phyloP scores from a whole-genome alignment of 192 early-diverging fungal species.

The Glomus cerebriforme region DNA sequence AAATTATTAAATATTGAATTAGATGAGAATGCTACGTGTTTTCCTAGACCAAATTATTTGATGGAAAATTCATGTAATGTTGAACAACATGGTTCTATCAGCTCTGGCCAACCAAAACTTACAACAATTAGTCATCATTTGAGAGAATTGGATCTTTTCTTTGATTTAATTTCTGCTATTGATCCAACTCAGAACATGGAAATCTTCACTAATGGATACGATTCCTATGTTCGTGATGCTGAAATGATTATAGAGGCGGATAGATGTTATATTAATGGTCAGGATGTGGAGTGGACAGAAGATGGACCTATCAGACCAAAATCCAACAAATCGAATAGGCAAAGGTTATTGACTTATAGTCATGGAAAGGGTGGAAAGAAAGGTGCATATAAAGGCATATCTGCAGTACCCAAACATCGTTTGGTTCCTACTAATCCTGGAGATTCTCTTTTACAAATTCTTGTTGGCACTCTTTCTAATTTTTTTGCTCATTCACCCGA shows the following conservation, averaged over 20 bases:
- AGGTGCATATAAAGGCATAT: constrained; percentile 39
- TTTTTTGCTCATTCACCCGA: constrained; percentile 88
- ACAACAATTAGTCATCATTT: constrained; percentile 58
- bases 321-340: constrained; percentile 36
- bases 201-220: constrained; percentile 57
- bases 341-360: constrained; percentile 32
- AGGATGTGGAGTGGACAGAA: constrained; percentile 35
- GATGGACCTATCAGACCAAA: constrained; percentile 36
- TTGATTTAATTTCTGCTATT: constrained; percentile 55
- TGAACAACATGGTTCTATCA: not conserved
- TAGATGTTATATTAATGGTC: constrained; percentile 50
- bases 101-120: constrained; percentile 22
- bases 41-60: constrained; percentile 38
- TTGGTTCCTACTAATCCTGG: constrained; percentile 46
- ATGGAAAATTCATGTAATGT: not conserved
- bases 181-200: constrained; percentile 53
- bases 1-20: constrained; percentile 75
- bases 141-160: constrained; percentile 60
- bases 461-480: constrained; percentile 66
- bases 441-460: constrained; percentile 69
- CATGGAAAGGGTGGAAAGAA: constrained; percentile 54
- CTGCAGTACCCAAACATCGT: constrained; percentile 42
- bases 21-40: constrained; percentile 49
- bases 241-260: constrained; percentile 52
- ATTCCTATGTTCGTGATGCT: constrained; percentile 56